phyloP scores from a whole-genome alignment of 768 basidiomycete species.

The Phylloporus arenicola region DNA sequence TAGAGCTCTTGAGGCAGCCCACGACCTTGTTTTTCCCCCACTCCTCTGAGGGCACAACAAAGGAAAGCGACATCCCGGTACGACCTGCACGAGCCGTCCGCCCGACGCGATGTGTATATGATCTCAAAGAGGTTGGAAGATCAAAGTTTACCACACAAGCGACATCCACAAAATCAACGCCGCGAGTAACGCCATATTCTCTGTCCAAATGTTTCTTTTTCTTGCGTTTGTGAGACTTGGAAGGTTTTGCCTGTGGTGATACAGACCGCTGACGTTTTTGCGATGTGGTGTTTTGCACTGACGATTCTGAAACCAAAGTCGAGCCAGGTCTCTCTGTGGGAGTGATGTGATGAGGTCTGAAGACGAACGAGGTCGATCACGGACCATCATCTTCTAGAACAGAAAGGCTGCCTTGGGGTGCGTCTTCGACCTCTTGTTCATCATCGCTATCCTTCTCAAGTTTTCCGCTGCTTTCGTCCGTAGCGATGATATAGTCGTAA shows the following conservation, averaged over 20 bases:
- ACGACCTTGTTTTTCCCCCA: slow-evolving; percentile 76
- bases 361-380: slow-evolving; percentile 5
- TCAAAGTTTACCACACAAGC: slow-evolving; percentile 98
- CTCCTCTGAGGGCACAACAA: slow-evolving; percentile 64
- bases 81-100: slow-evolving; percentile 95
- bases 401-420: not conserved
- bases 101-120: slow-evolving; percentile 94
- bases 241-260: slow-evolving; percentile 34
- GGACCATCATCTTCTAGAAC: slow-evolving; percentile 27
- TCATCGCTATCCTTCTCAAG: slow-evolving; percentile 47
- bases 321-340: slow-evolving; percentile 43
- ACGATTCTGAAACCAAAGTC: slow-evolving; percentile 13
- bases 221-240: slow-evolving; percentile 49
- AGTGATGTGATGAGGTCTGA: slow-evolving; percentile 25
- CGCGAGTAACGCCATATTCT: slow-evolving; percentile 92
- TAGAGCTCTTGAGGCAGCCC: slow-evolving; percentile 60
- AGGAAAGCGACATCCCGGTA: slow-evolving; percentile 87
- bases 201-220: slow-evolving; percentile 49
- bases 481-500: slow-evolving; percentile 98
- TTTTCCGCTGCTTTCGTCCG: slow-evolving; percentile 74
- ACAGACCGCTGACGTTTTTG: slow-evolving; percentile 57
- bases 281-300: slow-evolving; percentile 11
- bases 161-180: slow-evolving; percentile 95
- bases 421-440: slow-evolving; percentile 37
- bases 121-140: slow-evolving; percentile 77